Conservation (phyloP, 2,329 filamentous ascomycete genomes). For the Ophiobolus disseminans region DNA sequence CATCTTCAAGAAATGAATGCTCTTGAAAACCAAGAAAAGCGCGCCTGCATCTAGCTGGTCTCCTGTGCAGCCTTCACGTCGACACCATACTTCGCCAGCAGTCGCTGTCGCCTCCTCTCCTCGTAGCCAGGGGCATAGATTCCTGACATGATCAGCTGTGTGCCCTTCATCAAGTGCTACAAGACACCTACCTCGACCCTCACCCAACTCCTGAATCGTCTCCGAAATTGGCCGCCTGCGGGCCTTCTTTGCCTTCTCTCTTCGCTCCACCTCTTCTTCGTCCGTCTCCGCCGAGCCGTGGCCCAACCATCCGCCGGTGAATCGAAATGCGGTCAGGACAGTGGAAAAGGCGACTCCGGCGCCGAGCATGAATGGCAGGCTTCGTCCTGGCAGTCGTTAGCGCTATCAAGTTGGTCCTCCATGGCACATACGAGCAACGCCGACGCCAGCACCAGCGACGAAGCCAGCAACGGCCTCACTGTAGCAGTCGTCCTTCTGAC, state of each 20-base stretch:
- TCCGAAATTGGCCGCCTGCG: constrained; percentile 78
- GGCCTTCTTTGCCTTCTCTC: constrained; percentile 75
- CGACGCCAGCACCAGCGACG: constrained; percentile 74
- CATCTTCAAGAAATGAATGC: constrained; percentile 9
- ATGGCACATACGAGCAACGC: constrained; percentile 70
- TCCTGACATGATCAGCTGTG: constrained; percentile 60
- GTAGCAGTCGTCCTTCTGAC: constrained; percentile 80
- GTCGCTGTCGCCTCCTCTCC: constrained; percentile 78
- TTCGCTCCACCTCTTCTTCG: constrained; percentile 75
- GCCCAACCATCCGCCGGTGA: constrained; percentile 69
- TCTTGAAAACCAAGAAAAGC: constrained; percentile 32
- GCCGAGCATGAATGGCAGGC: constrained; percentile 74
- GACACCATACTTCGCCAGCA: constrained; percentile 87
- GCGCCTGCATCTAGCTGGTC: constrained; percentile 19
- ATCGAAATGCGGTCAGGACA: constrained; percentile 70
- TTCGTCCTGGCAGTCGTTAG: constrained; percentile 59
- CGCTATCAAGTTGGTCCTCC: neutral
- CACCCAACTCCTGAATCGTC: constrained; percentile 80
- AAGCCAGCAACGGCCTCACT: constrained; percentile 80
- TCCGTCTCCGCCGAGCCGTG: constrained; percentile 62
- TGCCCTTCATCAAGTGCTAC: neutral
- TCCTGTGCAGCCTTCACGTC: constrained; percentile 64
- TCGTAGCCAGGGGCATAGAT: constrained; percentile 83
- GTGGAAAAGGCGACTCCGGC: constrained; percentile 67
- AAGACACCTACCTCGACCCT: constrained; percentile 75